Evolutionary conservation across 1,284 basidiomycete species (phyloP).

Genomic region (Termitomyces sp.): DNA sequence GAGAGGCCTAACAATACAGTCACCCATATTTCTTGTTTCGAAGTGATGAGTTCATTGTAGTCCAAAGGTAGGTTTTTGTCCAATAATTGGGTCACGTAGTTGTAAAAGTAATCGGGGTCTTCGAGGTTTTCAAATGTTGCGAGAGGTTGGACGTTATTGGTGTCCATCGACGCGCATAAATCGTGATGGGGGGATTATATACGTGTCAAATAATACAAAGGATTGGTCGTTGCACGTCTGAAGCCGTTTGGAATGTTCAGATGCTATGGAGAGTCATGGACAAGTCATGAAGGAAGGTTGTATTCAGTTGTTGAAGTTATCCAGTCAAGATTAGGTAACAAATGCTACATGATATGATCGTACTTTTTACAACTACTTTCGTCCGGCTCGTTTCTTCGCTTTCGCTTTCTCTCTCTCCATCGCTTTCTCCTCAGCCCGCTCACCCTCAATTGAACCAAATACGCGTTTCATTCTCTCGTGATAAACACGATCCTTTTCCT

Average conservation of each 20-base stretch:
- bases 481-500: constrained; percentile 79
- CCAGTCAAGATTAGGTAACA: constrained; percentile 7
- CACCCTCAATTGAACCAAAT: constrained; percentile 78
- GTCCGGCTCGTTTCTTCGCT: constrained; percentile 73
- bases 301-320: too few relatives aligned
- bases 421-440: constrained; percentile 93
- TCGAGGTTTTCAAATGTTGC: constrained; percentile 15
- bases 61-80: constrained; percentile 14
- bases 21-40: constrained; percentile 32
- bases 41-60: constrained; percentile 19
- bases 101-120: constrained; percentile 17
- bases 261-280: background rate
- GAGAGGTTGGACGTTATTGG: constrained; percentile 12
- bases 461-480: constrained; percentile 79
- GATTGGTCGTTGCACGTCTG: background rate
- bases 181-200: background rate
- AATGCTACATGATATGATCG: background rate
- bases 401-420: constrained; percentile 79
- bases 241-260: background rate
- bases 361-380: constrained; percentile 39
- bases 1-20: constrained; percentile 47
- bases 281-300: background rate
- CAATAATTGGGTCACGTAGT: constrained; percentile 17
- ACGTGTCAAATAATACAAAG: constrained; percentile 5
- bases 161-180: constrained; percentile 12